A percentile compares a stretch with the other conserved stretches of the same genome.
Evolutionary conservation across 2,329 filamentous ascomycete genomes (phyloP).

Genomic region (Fusarium paranaense): DNA sequence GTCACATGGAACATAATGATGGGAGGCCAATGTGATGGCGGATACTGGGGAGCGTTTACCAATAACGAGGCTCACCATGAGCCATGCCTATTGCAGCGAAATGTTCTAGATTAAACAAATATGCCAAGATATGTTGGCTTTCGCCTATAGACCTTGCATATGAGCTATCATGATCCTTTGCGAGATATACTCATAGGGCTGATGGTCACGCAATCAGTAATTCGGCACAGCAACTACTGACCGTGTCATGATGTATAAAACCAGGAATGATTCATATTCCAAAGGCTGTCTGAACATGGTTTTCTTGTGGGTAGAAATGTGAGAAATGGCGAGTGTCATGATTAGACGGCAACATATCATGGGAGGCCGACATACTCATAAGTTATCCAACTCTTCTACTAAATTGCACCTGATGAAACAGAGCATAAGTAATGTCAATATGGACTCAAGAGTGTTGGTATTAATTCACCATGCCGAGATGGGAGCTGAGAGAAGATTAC

Average conservation of each 20-base stretch:
- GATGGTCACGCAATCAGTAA: neutral
- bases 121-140: neutral
- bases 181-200: neutral
- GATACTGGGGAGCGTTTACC: neutral
- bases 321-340: neutral
- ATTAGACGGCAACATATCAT: neutral
- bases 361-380: neutral
- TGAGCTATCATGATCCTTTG: neutral
- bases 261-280: neutral
- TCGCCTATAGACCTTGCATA: neutral
- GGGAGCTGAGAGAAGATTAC: neutral
- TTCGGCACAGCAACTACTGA: neutral
- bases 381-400: neutral
- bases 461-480: neutral
- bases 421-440: neutral
- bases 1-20: neutral
- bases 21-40: neutral
- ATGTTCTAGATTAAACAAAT: neutral
- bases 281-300: neutral
- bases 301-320: neutral
- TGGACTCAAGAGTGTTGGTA: neutral
- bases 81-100: neutral
- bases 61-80: neutral
- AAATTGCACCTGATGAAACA: neutral
- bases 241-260: neutral